phyloP scores from a whole-genome alignment of 495 filamentous ascomycete species.

The Annulohypoxylon nitens region DNA sequence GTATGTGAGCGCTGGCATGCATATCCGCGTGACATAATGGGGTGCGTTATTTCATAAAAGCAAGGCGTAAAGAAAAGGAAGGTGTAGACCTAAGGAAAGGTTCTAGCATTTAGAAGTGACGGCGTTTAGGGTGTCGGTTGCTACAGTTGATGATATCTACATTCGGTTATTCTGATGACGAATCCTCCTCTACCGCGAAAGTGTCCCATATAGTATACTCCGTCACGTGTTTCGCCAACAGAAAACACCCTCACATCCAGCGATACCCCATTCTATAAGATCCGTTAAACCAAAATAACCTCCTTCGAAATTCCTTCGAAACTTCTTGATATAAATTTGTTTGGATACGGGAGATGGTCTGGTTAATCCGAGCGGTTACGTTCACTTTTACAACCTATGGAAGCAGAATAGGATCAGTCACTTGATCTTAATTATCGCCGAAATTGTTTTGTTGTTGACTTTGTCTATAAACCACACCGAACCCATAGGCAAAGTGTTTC shows the following conservation, averaged over 20 bases:
- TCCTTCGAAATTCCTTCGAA: slow-evolving; percentile 1
- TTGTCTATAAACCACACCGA: slow-evolving; percentile 53
- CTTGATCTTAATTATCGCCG: slow-evolving; percentile 46
- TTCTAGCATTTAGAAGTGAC: slow-evolving; percentile 38
- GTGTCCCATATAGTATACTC: slow-evolving; percentile 20
- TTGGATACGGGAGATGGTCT: slow-evolving; percentile 20
- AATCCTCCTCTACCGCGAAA: slow-evolving; percentile 3
- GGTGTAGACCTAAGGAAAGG: not conserved
- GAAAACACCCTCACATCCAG: slow-evolving; percentile 14
- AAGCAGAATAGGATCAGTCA: slow-evolving; percentile 54
- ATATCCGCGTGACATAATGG: not conserved
- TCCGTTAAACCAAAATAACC: slow-evolving; percentile 23
- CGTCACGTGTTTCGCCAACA: slow-evolving; percentile 12
- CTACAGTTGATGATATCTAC: slow-evolving; percentile 34
- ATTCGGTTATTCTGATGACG: slow-evolving; percentile 10
- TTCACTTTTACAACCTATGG: slow-evolving; percentile 54
- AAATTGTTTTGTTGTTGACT: slow-evolving; percentile 47
- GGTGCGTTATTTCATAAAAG: not conserved
- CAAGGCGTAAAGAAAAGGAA: slow-evolving; percentile 27
- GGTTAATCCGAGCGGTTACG: slow-evolving; percentile 31
- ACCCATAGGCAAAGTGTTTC: slow-evolving; percentile 33
- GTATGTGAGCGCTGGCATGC: not conserved
- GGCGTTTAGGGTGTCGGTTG: slow-evolving; percentile 35
- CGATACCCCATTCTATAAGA: slow-evolving; percentile 13
- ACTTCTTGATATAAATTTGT: slow-evolving; percentile 16